Base-by-base conservation (phyloP, 2,329 filamentous ascomycete species). In the Paraphaeosphaeria minitans region DNA sequence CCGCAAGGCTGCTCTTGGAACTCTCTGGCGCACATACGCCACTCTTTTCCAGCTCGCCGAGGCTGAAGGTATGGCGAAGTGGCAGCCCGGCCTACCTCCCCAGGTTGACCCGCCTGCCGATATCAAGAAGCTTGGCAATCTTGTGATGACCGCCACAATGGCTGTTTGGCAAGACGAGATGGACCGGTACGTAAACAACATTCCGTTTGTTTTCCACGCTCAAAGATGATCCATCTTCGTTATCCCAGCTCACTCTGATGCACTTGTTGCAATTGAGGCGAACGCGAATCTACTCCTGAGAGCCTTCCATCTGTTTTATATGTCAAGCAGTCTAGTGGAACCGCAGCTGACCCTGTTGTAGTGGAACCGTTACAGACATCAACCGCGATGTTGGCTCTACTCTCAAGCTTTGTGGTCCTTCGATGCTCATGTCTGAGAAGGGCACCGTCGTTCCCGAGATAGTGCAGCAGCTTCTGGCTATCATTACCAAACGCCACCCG, bases 211-310 rank as follows among this genome's bases (percentile, higher is more conserved):
- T n/a, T 41, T 19, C 5, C 22, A 59, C 62, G 57, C 62, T 69
- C 72, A 75, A 77, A 70, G 93, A 97, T 97, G 93, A 97, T 80
- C 83, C 86, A 83, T 79, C 82, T 87, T 88, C 91, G 92, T 93
- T 93, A 94, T 94, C 94, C 93, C 93, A 97, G 93, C 93, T 97
- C 94, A 97, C 93, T 97, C 92, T 91, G 90, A 98, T 89, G 89
- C 91, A 85, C 82, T 85, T 82, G 66, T 76, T 87, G 90, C 87
- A 87, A 81, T 88, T 96, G 92, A 90, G 92, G 92, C 89, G 89
- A 95, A 96, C 80, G 83, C 92, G 89, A 85, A 80, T 83, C 80
- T 82, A 78, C 82, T 82, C 79, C 82, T 84, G 81, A 84, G 74
- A 60, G 78, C 78, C 75, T 72, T 79, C 78, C 80, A 79, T 80